Percentiles rank a stretch among this genome's conserved stretches.
These are phyloP conservation scores for Daldinia caldariorum DNA, from an alignment of 495 filamentous ascomycete genomes.

Conservation along the genomic window DNA sequence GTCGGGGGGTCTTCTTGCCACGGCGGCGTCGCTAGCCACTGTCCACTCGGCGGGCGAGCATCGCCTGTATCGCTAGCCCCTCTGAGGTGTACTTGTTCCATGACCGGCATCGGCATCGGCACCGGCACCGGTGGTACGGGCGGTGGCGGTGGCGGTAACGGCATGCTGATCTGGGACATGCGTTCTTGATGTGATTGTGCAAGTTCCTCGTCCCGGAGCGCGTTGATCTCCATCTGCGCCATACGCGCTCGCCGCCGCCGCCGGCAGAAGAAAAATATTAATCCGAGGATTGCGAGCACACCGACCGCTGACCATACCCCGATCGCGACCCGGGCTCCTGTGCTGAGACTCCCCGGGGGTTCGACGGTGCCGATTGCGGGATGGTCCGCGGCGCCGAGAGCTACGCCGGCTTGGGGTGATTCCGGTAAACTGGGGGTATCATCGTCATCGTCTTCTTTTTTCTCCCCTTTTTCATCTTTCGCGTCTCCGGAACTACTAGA, in stretches of 20 bases:
- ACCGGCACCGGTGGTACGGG: neutral
- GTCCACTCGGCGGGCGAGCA: constrained; percentile 30
- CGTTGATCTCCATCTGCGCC: constrained; percentile 26
- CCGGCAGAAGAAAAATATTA: constrained; percentile 34
- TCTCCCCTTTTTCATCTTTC: neutral
- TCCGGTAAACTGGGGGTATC: constrained; percentile 1
- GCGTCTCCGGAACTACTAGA: constrained; percentile 7
- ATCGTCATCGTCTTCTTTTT: constrained; percentile 3
- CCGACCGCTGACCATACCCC: constrained; percentile 38
- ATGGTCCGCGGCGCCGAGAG: constrained; percentile 19
- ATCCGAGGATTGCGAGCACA: constrained; percentile 13
- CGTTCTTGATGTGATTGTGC: constrained; percentile 15
- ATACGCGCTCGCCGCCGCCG: constrained; percentile 22
- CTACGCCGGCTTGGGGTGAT: constrained; percentile 26
- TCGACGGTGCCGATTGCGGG: constrained; percentile 31
- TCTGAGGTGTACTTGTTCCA: constrained; percentile 25
- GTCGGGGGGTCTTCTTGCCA: constrained; percentile 40
- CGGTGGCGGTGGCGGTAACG: neutral
- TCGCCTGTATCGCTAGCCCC: neutral
- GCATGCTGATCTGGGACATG: constrained; percentile 26
- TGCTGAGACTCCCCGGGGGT: constrained; percentile 24
- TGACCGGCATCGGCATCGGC: neutral
- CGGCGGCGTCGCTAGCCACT: constrained; percentile 39
- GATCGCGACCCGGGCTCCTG: constrained; percentile 34
- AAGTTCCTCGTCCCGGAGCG: constrained; percentile 36